These are phyloP conservation scores for Westerdykella aurantiaca DNA, from an alignment of 2,329 filamentous ascomycete species.

Conservation along the genomic window DNA sequence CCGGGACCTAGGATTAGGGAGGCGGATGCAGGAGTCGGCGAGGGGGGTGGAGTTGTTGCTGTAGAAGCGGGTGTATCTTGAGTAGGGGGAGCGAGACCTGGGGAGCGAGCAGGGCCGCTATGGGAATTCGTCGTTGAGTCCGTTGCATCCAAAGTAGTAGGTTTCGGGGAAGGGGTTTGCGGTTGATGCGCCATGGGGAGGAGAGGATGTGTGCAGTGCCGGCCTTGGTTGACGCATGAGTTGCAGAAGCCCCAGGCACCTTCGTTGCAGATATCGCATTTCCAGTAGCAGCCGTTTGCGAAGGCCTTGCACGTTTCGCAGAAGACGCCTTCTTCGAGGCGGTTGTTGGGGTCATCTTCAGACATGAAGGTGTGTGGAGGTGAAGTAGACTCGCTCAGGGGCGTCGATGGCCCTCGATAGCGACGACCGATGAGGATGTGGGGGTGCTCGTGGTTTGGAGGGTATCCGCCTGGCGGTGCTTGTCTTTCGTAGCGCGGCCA, in stretches of 20 bases:
- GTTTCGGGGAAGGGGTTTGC: slow-evolving; percentile 12
- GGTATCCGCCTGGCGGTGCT: slow-evolving; percentile 39
- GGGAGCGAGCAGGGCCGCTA: slow-evolving; percentile 11
- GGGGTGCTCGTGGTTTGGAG: slow-evolving; percentile 41
- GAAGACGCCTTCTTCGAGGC: slow-evolving; percentile 75
- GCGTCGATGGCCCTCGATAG: slow-evolving; percentile 33
- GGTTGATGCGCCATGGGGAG: slow-evolving; percentile 64
- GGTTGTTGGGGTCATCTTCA: slow-evolving; percentile 59
- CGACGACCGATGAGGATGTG: slow-evolving; percentile 49
- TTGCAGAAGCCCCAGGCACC: slow-evolving; percentile 96
- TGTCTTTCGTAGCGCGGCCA: slow-evolving; percentile 56
- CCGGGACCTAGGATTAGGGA: slow-evolving; percentile 37
- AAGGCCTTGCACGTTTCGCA: slow-evolving; percentile 69
- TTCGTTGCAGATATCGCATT: slow-evolving; percentile 79
- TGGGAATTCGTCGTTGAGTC: slow-evolving; percentile 5
- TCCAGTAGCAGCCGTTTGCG: slow-evolving; percentile 84
- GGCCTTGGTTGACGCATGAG: slow-evolving; percentile 74
- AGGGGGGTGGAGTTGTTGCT: slow-evolving; percentile 30
- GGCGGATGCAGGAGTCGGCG: slow-evolving; percentile 38
- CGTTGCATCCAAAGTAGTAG: slow-evolving; percentile 5
- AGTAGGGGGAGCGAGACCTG: slow-evolving; percentile 17
- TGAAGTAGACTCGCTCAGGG: slow-evolving; percentile 16
- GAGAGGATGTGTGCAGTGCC: slow-evolving; percentile 74
- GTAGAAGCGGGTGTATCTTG: slow-evolving; percentile 17
- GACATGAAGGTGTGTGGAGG: slow-evolving; percentile 42